Evolutionary conservation across 2,329 filamentous ascomycete species (phyloP).

Genomic region (Macroventuria anomochaeta): DNA sequence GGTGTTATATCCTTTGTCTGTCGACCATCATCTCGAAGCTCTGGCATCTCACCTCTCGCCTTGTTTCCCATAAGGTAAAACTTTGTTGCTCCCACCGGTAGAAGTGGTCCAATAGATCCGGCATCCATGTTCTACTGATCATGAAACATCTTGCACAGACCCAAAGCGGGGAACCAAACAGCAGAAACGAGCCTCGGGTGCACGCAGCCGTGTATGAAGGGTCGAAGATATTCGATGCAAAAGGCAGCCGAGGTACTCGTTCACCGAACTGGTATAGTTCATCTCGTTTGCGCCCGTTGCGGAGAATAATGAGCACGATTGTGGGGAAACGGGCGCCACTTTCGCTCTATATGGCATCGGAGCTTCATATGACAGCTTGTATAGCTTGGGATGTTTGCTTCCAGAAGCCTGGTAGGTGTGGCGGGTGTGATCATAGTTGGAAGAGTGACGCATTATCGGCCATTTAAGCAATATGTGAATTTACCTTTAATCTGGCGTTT

Average conservation of each 20-base stretch:
- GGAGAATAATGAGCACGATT: not conserved
- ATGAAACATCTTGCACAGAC: conserved; percentile 15
- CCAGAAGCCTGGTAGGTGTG: not conserved
- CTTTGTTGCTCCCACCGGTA: conserved; percentile 5
- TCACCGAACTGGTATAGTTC: conserved; percentile 1
- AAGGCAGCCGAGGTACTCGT: not conserved
- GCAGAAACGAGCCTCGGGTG: not conserved
- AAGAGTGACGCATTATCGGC: not conserved
- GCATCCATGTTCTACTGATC: not conserved
- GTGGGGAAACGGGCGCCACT: conserved; percentile 3
- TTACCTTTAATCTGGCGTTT: conserved; percentile 8
- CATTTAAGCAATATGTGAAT: not conserved
- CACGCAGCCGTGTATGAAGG: conserved; percentile 2
- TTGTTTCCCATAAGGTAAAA: conserved; percentile 1
- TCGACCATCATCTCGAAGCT: conserved; percentile 4
- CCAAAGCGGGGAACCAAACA: conserved; percentile 10
- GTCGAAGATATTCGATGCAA: not conserved
- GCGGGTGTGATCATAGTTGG: not conserved
- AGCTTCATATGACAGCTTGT: not conserved
- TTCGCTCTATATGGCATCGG: not conserved
- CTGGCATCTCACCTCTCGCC: not conserved
- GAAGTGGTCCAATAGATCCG: not conserved
- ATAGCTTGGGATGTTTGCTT: not conserved
- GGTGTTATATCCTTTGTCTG: not conserved
- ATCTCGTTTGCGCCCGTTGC: not conserved